Evolutionary conservation across 331 rosid species (phyloP).

Genomic region (Arachis monticola): DNA sequence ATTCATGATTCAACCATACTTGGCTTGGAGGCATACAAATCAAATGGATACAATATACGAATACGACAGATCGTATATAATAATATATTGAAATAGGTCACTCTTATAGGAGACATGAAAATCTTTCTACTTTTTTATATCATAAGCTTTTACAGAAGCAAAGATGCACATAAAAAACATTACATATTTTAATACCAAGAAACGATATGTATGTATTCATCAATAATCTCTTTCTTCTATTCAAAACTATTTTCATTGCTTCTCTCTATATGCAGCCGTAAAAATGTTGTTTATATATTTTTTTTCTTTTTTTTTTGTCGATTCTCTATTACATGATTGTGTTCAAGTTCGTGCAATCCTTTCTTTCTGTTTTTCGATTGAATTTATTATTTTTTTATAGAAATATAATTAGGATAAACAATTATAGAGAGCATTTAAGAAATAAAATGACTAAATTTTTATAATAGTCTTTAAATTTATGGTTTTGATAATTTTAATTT

Average conservation of each 20-base stretch:
- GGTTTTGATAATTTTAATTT: too few relatives aligned
- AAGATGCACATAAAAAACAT: conserved; percentile 15
- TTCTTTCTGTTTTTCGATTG: too few relatives aligned
- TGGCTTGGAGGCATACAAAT: conserved; percentile 6
- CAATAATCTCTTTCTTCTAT: conserved; percentile 4
- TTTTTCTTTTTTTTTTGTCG: neutral
- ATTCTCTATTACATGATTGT: conserved; percentile 10
- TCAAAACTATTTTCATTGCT: conserved; percentile 18
- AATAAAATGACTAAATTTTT: neutral
- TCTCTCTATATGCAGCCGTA: conserved; percentile 42
- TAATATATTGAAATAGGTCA: conserved; percentile 40
- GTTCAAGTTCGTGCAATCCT: neutral
- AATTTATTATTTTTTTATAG: neutral
- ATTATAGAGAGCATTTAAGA: neutral
- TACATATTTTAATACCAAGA: conserved; percentile 6
- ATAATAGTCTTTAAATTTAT: too few relatives aligned
- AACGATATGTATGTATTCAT: conserved; percentile 17
- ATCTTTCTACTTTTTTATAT: conserved; percentile 37
- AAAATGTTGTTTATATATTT: conserved; percentile 5
- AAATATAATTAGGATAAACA: too few relatives aligned
- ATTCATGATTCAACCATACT: conserved; percentile 15
- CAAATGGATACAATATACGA: conserved; percentile 44
- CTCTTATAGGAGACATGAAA: conserved; percentile 43
- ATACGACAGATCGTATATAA: conserved; percentile 34
- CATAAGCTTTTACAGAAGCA: neutral